These are phyloP conservation scores for Tylopilus vinaceipallidus DNA, from an alignment of 768 basidiomycete species.

Conservation along the genomic window DNA sequence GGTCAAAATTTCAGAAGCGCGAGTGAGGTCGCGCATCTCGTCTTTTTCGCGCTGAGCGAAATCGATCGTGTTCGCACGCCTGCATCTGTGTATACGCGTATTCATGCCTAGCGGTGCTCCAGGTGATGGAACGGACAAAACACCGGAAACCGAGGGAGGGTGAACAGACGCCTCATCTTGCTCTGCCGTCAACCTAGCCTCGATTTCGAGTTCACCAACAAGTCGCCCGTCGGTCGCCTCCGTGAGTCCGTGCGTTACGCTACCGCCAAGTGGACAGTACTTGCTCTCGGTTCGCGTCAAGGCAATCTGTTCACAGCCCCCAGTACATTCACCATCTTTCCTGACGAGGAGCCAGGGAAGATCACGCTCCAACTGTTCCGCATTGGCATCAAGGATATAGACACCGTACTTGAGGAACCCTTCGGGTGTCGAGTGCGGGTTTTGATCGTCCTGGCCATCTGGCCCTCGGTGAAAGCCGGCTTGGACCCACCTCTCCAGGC, in stretches of 20 bases:
- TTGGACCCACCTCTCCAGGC: slow-evolving; percentile 29
- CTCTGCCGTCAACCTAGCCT: slow-evolving; percentile 13
- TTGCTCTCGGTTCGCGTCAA: neutral
- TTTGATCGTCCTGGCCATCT: slow-evolving; percentile 11
- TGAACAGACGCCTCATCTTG: neutral
- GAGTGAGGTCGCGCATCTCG: slow-evolving; percentile 87
- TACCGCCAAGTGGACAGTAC: neutral
- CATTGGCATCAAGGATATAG: slow-evolving; percentile 30
- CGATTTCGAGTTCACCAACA: slow-evolving; percentile 23
- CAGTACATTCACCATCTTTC: slow-evolving; percentile 27
- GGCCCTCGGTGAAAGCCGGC: slow-evolving; percentile 12
- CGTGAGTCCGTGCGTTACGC: slow-evolving; percentile 24
- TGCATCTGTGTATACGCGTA: slow-evolving; percentile 26
- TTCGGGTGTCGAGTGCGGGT: slow-evolving; percentile 23
- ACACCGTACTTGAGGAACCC: slow-evolving; percentile 32
- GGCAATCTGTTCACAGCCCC: slow-evolving; percentile 16
- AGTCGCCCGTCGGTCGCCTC: slow-evolving; percentile 32
- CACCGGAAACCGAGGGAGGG: neutral
- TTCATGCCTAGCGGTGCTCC: neutral
- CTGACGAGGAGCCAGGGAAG: slow-evolving; percentile 29
- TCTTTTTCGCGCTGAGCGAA: slow-evolving; percentile 83
- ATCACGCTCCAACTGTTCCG: slow-evolving; percentile 26
- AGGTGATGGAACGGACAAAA: neutral
- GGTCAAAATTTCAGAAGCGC: slow-evolving; percentile 74
- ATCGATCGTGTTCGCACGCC: slow-evolving; percentile 61